Evolutionary conservation across 2,329 filamentous ascomycete genomes (phyloP).

Genomic region (Ilyonectria destructans): DNA sequence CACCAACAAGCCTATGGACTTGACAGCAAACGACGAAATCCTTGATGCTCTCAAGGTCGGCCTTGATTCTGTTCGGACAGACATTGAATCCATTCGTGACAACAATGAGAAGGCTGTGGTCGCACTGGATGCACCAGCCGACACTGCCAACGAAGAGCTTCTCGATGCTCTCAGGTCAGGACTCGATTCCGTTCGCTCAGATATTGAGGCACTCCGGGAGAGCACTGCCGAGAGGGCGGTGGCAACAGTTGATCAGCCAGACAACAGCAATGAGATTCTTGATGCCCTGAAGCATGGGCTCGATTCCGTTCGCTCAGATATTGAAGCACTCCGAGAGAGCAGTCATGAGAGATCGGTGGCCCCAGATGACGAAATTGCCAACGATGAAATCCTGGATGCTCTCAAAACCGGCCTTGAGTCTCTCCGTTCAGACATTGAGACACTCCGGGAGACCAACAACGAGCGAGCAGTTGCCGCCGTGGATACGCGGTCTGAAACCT

Average conservation of each 20-base stretch:
- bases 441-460: slow-evolving; percentile 79
- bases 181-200: slow-evolving; percentile 80
- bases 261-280: slow-evolving; percentile 83
- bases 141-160: slow-evolving; percentile 84
- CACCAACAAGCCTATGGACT: slow-evolving; percentile 83
- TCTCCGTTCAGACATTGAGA: slow-evolving; percentile 80
- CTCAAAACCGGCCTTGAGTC: slow-evolving; percentile 84
- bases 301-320: slow-evolving; percentile 45
- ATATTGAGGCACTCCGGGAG: slow-evolving; percentile 84
- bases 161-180: slow-evolving; percentile 89
- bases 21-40: slow-evolving; percentile 91
- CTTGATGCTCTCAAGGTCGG: slow-evolving; percentile 90
- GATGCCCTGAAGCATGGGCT: slow-evolving; percentile 58
- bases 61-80: slow-evolving; percentile 80
- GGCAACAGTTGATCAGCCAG: slow-evolving; percentile 31
- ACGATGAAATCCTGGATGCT: slow-evolving; percentile 87
- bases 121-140: slow-evolving; percentile 28
- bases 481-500: slow-evolving; percentile 64
- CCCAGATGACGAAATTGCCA: slow-evolving; percentile 79
- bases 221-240: slow-evolving; percentile 62
- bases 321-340: slow-evolving; percentile 68
- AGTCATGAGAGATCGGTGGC: slow-evolving; percentile 68
- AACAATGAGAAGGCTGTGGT: slow-evolving; percentile 61
- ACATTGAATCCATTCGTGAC: slow-evolving; percentile 85
- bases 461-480: slow-evolving; percentile 65